Evolutionary conservation across 768 basidiomycete genomes (phyloP), one percentile per base, ranked within the genome.

Genomic region (Mycena haematopus): DNA sequence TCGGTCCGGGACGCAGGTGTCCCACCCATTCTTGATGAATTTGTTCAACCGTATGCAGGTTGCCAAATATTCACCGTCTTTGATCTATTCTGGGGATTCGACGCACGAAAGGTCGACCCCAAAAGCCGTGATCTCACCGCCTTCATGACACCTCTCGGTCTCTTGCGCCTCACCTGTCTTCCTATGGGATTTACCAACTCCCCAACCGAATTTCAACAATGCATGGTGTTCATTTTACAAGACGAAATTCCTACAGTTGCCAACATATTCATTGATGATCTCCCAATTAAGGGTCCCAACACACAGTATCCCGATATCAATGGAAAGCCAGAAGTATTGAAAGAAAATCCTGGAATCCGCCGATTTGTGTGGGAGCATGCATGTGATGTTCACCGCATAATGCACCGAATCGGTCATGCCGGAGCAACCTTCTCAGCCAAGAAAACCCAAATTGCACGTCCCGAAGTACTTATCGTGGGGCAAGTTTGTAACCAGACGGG

Each of bases 131-230:
- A 67, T 65, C 72, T 77, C 6, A 82, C 80, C 0, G 75, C 77
- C 0, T 83, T 82, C 77, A 42, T 42, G 40, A 42, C 40, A 1
- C 40, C 40, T 0, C 63, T 78, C 6, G 77, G 79, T 1, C 64
- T 72, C 0, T 56, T 78, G 0, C 70, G 71, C 0, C 68, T 82
- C 0, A 77, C 73, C 0, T 72, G 69, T 0, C 46, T 83, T 0
- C 80, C 77, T 0, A 77, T 74, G 63, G 82, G 81, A 1, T 79
- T 70, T 44, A 80, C 80, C 0, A 81, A 82, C 25, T 76, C 70
- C 0, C 72, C 69, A 2, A 58, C 63, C 3, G 72, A 70, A 62
- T 78, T 74, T 46, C 76, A 78, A 35, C 70, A 73, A 25, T 69
- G 72, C 44, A 73, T 76, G 63, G 67, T 66, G 0, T 76, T 76